These are phyloP conservation scores for Cryptococcus maquisensis DNA, from an alignment of 1,284 basidiomycete species.

Conservation along the genomic window DNA sequence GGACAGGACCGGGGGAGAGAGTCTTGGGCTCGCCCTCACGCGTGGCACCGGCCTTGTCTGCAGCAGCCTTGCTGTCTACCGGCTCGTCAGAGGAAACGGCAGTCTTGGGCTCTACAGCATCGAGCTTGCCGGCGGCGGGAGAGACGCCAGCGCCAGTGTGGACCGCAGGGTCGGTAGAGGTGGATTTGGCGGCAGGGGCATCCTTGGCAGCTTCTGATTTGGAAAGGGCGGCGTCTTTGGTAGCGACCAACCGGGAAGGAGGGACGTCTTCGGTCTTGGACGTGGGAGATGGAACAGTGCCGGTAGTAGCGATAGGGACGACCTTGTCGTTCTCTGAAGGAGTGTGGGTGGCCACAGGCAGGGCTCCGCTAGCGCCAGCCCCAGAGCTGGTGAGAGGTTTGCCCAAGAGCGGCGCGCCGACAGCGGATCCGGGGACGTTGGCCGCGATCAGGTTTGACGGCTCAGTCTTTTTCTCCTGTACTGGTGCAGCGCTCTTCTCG, in stretches of 20 bases:
- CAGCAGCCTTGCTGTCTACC: background rate
- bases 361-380: background rate
- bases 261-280: background rate
- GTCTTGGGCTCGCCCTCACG: background rate
- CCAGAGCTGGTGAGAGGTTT: background rate
- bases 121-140: background rate
- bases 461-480: constrained; percentile 12
- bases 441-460: constrained; percentile 25
- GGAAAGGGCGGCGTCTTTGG: background rate
- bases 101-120: background rate
- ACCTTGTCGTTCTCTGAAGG: background rate
- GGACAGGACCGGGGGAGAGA: constrained; percentile 1
- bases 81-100: background rate
- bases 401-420: constrained; percentile 12
- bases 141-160: background rate
- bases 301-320: constrained; percentile 3
- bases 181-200: background rate
- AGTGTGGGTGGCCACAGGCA: background rate
- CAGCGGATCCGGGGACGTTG: constrained; percentile 25
- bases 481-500: constrained; percentile 3
- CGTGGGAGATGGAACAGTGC: background rate
- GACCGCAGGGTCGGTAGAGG: no score
- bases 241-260: background rate
- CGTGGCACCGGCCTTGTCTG: background rate
- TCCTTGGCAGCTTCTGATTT: background rate